phyloP scores from a whole-genome alignment of 768 basidiomycete species.

The Tricholoma furcatifolium region DNA sequence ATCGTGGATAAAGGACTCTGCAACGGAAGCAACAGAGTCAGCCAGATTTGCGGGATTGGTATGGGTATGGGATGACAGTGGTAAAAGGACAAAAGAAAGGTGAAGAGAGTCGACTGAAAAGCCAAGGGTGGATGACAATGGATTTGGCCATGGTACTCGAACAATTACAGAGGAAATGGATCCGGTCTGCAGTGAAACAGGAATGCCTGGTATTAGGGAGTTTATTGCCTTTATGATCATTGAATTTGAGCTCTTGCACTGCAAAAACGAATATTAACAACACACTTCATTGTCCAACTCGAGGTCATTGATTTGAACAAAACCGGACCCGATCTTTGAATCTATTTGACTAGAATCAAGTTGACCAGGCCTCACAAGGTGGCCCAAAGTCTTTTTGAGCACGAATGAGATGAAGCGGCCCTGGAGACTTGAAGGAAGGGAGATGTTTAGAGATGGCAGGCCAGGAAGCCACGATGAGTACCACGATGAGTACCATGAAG shows the following conservation, averaged over 20 bases:
- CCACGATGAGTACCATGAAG: conserved; percentile 61
- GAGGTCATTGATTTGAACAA: conserved; percentile 81
- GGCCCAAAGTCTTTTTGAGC: conserved; percentile 79
- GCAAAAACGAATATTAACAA: conserved; percentile 11
- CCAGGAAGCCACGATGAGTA: conserved; percentile 59
- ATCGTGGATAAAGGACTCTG: conserved; percentile 81
- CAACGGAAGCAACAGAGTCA: conserved; percentile 70
- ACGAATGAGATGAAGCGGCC: conserved; percentile 88
- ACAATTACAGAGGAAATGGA: conserved; percentile 73
- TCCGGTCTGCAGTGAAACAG: conserved; percentile 68
- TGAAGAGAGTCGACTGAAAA: conserved; percentile 67
- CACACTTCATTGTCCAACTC: conserved; percentile 75
- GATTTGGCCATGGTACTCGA: conserved; percentile 84
- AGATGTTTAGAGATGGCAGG: conserved; percentile 64
- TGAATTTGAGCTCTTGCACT: conserved; percentile 15
- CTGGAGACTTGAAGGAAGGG: conserved; percentile 73
- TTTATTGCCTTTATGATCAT: conserved; percentile 69
- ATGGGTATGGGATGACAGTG: conserved; percentile 23
- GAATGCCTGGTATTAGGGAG: conserved; percentile 58
- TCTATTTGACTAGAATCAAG: conserved; percentile 86
- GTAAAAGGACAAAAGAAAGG: conserved; percentile 57
- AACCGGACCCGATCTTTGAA: conserved; percentile 90
- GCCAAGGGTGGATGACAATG: conserved; percentile 70
- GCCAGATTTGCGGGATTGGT: conserved; percentile 47
- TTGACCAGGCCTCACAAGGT: conserved; percentile 86